These are phyloP conservation scores for Alternaria gaisen DNA, from an alignment of 2,329 filamentous ascomycete genomes.

Conservation along the genomic window DNA sequence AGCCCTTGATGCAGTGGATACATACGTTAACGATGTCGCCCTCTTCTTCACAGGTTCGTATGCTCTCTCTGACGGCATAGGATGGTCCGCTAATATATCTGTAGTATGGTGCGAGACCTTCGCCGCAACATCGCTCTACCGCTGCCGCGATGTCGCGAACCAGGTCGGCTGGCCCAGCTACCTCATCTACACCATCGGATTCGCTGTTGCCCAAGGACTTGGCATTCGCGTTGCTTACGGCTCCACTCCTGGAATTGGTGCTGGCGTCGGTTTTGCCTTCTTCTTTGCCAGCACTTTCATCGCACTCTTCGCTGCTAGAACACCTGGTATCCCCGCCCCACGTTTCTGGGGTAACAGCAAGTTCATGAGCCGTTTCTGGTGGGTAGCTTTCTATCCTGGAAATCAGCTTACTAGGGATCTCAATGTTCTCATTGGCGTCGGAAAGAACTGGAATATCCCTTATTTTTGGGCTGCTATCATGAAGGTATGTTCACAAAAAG, in stretches of 20 bases:
- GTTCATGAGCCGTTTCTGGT: constrained; percentile 48
- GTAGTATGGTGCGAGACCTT: constrained; percentile 61
- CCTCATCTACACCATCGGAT: constrained; percentile 57
- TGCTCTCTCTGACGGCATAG: too few species aligned
- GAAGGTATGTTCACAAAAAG: background rate
- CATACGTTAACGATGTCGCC: constrained; percentile 61
- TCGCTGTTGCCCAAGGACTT: constrained; percentile 59
- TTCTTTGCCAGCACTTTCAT: constrained; percentile 53
- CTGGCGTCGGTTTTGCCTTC: constrained; percentile 60
- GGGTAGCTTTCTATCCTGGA: constrained; percentile 61
- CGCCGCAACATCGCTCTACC: constrained; percentile 60
- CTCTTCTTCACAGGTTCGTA: too few species aligned
- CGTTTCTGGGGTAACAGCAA: constrained; percentile 50
- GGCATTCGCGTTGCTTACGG: constrained; percentile 49
- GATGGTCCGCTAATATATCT: constrained; percentile 11
- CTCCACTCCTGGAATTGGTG: constrained; percentile 53
- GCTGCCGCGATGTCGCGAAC: constrained; percentile 56
- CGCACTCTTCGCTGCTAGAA: constrained; percentile 52
- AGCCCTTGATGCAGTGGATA: constrained; percentile 61
- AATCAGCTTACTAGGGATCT: constrained; percentile 65
- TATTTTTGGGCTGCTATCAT: constrained; percentile 53
- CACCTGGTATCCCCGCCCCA: constrained; percentile 52
- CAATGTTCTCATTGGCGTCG: constrained; percentile 59
- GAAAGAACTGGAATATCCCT: constrained; percentile 64
- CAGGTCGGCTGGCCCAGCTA: constrained; percentile 55